Conservation (phyloP, 129 eudicot species). For the Flaveria brownii region DNA sequence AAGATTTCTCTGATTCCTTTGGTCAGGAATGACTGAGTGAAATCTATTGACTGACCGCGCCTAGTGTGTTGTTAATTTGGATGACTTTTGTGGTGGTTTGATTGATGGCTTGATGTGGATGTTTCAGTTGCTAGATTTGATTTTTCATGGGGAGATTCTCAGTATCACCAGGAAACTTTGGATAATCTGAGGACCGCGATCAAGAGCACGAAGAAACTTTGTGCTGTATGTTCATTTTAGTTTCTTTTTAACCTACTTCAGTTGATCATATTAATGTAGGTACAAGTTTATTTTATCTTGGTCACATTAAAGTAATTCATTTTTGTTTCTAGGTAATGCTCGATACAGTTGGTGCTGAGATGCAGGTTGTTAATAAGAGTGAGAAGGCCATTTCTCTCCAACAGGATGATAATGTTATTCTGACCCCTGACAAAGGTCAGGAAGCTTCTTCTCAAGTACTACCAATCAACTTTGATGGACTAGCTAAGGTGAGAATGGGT, state of each 20-base stretch:
- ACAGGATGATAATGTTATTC: slow-evolving; percentile 66
- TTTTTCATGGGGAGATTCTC: slow-evolving; percentile 81
- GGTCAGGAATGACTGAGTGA: background rate
- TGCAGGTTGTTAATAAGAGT: slow-evolving; percentile 76
- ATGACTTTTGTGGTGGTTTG: slow-evolving; percentile 17
- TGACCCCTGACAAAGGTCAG: slow-evolving; percentile 81
- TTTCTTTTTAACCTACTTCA: background rate
- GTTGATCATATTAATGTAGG: slow-evolving; percentile 13
- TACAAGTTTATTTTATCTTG: slow-evolving; percentile 3
- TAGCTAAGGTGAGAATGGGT: slow-evolving; percentile 59
- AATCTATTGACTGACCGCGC: background rate
- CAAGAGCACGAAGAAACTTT: slow-evolving; percentile 79
- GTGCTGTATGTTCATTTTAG: slow-evolving; percentile 64
- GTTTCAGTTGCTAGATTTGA: slow-evolving; percentile 92
- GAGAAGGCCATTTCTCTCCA: slow-evolving; percentile 72
- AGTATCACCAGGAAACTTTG: slow-evolving; percentile 83
- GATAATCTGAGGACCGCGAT: slow-evolving; percentile 80
- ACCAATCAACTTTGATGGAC: slow-evolving; percentile 84
- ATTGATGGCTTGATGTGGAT: slow-evolving; percentile 18
- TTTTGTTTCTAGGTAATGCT: slow-evolving; percentile 75
- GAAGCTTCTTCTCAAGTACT: slow-evolving; percentile 75
- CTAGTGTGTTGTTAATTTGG: background rate
- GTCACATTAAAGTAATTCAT: background rate
- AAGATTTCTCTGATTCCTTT: background rate
- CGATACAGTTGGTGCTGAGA: slow-evolving; percentile 88